These are phyloP conservation scores for Torrubiella hemipterigena DNA, from an alignment of 2,329 filamentous ascomycete genomes.

Conservation along the genomic window DNA sequence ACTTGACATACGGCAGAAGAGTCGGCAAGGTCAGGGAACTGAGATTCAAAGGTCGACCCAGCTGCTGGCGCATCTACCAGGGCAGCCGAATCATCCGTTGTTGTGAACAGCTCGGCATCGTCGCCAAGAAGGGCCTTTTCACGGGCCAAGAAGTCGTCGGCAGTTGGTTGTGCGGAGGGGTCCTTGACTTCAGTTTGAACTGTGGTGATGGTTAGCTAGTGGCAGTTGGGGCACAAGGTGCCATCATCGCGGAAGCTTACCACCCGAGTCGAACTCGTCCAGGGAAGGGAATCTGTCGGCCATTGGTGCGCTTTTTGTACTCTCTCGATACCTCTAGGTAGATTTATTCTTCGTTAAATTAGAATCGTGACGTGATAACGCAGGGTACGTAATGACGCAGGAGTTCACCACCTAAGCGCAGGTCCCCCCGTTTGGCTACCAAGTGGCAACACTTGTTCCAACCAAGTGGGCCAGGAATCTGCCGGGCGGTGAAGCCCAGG, in stretches of 20 bases:
- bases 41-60: conserved; percentile 60
- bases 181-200: conserved; percentile 57
- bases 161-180: conserved; percentile 44
- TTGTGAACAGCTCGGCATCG: conserved; percentile 82
- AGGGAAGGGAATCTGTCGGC: conserved; percentile 69
- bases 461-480: too few relatives aligned
- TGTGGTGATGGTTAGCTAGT: too few relatives aligned
- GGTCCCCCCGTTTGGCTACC: too few relatives aligned
- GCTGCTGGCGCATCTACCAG: conserved; percentile 41
- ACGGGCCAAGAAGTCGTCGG: conserved; percentile 79
- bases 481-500: conserved; percentile 21
- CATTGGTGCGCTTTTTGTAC: too few relatives aligned
- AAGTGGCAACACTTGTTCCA: too few relatives aligned
- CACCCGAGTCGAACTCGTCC: conserved; percentile 62
- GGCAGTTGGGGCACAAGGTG: too few relatives aligned
- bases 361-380: too few relatives aligned
- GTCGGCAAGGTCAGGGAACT: conserved; percentile 68
- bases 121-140: conserved; percentile 87
- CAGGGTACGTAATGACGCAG: too few relatives aligned
- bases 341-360: too few relatives aligned
- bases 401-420: too few relatives aligned
- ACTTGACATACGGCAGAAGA: conserved; percentile 22
- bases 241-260: too few relatives aligned
- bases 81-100: conserved; percentile 57
- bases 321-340: too few relatives aligned